A percentile compares a stretch with the other conserved stretches of the same genome.
Conservation (phyloP, 78 protist species). For the Protostelium mycophagum region DNA sequence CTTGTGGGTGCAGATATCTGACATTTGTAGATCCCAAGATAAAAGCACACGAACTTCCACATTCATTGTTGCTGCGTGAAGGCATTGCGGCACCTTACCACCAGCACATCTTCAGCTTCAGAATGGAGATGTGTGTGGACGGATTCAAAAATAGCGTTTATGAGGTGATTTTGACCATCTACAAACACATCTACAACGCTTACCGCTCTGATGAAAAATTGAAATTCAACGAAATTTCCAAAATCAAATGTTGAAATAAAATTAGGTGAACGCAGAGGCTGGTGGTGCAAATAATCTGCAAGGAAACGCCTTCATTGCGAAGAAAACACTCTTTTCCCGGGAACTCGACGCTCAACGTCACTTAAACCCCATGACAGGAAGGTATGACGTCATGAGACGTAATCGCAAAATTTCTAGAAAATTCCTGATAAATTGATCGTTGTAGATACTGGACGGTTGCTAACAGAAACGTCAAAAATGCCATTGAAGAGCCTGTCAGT, state of each 20-base stretch:
- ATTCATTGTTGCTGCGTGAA: background rate
- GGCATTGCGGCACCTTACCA: slow-evolving; percentile 15
- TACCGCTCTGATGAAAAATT: no score
- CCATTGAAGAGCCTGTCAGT: background rate
- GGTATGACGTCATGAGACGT: background rate
- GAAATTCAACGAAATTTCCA: no score
- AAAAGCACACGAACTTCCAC: background rate
- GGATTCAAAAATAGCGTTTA: background rate
- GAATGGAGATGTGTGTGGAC: slow-evolving; percentile 12
- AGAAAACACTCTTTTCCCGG: background rate
- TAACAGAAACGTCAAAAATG: background rate
- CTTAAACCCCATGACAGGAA: background rate
- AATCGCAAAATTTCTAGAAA: no score
- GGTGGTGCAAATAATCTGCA: background rate
- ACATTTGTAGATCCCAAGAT: background rate
- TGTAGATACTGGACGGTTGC: background rate
- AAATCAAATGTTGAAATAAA: no score
- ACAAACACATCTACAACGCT: background rate
- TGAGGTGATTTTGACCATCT: background rate
- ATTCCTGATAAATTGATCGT: background rate
- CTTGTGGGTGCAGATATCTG: no score
- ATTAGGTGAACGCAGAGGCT: background rate
- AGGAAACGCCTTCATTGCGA: background rate
- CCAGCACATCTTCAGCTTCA: slow-evolving; percentile 16
- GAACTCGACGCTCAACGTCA: background rate